Percentiles rank a stretch among this genome's conserved stretches.
phyloP scores from a whole-genome alignment of 2,329 filamentous ascomycete species.

The Dactylellina leptospora region DNA sequence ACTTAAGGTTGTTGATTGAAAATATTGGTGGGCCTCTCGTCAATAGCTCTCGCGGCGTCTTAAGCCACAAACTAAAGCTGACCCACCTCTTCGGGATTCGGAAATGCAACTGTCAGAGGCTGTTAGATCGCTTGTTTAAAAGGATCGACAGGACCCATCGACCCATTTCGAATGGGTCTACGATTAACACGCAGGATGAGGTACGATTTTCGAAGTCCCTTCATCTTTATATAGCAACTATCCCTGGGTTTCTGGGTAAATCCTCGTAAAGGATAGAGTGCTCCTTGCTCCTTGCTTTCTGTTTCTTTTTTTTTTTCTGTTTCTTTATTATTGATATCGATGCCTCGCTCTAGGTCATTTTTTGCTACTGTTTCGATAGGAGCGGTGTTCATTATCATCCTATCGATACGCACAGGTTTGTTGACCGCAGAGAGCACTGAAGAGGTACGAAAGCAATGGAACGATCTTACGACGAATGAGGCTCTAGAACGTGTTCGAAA shows the following conservation, averaged over 20 bases:
- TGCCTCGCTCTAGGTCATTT: conserved; percentile 41
- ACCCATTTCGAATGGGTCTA: conserved; percentile 24
- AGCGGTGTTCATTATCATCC: conserved; percentile 34
- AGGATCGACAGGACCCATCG: conserved; percentile 38
- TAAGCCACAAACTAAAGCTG: conserved; percentile 9
- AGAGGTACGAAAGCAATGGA: conserved; percentile 22
- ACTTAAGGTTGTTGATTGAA: background rate
- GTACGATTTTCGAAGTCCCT: conserved; percentile 43
- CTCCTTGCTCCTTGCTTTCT: conserved; percentile 7
- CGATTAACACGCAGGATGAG: conserved; percentile 42
- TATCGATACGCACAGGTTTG: conserved; percentile 50
- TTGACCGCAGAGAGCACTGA: conserved; percentile 33
- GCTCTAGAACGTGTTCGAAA: conserved; percentile 37
- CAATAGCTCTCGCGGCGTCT: background rate
- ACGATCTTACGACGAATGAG: conserved; percentile 48
- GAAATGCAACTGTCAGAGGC: conserved; percentile 6
- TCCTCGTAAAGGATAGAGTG: background rate
- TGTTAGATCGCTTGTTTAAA: conserved; percentile 23
- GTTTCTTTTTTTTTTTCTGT: background rate
- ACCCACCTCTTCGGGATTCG: conserved; percentile 35
- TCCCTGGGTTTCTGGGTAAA: background rate
- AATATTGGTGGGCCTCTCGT: background rate
- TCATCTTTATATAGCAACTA: background rate
- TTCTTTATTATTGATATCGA: conserved; percentile 15
- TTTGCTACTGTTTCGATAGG: conserved; percentile 46